Conservation (phyloP, 305 asterid genomes). For the Stenogyne calaminthoides region DNA sequence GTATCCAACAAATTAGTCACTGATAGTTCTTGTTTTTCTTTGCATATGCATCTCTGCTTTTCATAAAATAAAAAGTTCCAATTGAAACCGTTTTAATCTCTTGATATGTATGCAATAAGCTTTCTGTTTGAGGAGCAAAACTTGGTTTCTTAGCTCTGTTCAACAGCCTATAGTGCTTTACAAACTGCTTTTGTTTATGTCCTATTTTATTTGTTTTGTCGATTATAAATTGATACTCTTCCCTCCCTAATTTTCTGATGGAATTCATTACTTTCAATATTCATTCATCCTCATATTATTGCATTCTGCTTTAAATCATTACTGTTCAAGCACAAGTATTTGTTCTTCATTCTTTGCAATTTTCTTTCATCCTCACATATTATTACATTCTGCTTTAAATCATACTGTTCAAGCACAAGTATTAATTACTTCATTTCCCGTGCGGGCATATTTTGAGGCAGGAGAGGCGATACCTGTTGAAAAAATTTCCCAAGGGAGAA, state of each 20-base stretch:
- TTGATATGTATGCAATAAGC: too few relatives aligned
- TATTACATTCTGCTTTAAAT: neutral
- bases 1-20: neutral
- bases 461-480: slow-evolving; percentile 85
- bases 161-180: too few relatives aligned
- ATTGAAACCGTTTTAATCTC: neutral
- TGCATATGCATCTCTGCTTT: slow-evolving; percentile 1
- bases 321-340: neutral
- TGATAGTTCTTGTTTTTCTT: neutral
- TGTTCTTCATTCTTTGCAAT: neutral
- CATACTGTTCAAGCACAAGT: neutral
- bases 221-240: slow-evolving; percentile 1
- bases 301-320: neutral
- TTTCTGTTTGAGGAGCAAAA: too few relatives aligned
- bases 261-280: neutral
- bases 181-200: neutral
- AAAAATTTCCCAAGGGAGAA: slow-evolving; percentile 85
- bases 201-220: neutral
- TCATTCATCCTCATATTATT: neutral
- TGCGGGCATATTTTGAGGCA: slow-evolving; percentile 31
- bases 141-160: too few relatives aligned
- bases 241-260: neutral
- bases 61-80: neutral
- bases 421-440: slow-evolving; percentile 7
- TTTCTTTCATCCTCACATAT: neutral